These are phyloP conservation scores for Vararia minispora DNA, from an alignment of 768 basidiomycete species.

Conservation along the genomic window DNA sequence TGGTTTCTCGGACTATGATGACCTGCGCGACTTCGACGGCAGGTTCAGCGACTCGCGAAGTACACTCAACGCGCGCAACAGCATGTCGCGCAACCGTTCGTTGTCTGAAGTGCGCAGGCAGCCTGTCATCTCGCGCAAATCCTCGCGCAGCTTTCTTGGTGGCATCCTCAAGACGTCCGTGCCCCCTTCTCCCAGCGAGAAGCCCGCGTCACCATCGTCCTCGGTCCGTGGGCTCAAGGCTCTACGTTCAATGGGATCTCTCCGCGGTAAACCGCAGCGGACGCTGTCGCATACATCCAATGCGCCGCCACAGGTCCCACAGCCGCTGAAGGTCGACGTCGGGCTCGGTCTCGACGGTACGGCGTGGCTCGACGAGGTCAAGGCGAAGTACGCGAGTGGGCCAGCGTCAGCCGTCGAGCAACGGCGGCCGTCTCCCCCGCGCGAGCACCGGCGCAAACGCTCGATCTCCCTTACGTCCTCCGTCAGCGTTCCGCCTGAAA, in stretches of 20 bases:
- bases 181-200: constrained; percentile 31
- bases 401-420: constrained; percentile 15
- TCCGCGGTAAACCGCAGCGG: constrained; percentile 43
- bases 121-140: constrained; percentile 35
- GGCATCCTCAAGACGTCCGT: constrained; percentile 32
- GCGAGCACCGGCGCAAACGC: constrained; percentile 25
- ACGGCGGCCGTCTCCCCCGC: constrained; percentile 19
- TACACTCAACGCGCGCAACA: constrained; percentile 43
- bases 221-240: constrained; percentile 52
- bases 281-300: constrained; percentile 15
- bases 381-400: constrained; percentile 16
- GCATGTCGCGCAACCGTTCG: constrained; percentile 17
- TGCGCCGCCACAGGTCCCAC: constrained; percentile 42
- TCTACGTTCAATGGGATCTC: constrained; percentile 71
- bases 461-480: constrained; percentile 15
- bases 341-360: constrained; percentile 27
- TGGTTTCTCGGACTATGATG: constrained; percentile 79
- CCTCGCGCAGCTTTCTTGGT: constrained; percentile 58
- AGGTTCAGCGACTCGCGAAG: constrained; percentile 76
- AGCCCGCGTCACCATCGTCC: constrained; percentile 21
- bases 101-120: constrained; percentile 20
- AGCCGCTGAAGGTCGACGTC: constrained; percentile 31
- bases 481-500: background rate
- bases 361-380: constrained; percentile 32
- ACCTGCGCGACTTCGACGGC: constrained; percentile 78